Evolutionary conservation across 805 yeast species (phyloP).

Genomic region (Starmerella floris): DNA sequence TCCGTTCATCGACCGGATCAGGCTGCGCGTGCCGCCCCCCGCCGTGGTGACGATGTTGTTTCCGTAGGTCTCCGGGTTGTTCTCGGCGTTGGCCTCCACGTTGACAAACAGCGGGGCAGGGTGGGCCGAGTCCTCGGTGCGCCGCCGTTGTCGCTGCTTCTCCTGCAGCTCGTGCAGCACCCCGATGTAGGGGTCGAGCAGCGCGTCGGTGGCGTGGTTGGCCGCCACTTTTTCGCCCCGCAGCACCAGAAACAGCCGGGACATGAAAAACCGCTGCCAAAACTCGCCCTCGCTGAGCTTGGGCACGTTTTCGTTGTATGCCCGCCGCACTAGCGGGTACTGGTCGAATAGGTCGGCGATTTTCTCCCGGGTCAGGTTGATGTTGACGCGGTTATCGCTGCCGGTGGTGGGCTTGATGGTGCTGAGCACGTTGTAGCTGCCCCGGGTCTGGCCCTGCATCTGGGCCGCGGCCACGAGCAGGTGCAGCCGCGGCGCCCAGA

Average conservation of each 20-base stretch:
- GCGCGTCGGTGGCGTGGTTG: conserved; percentile 68
- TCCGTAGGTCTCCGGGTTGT: conserved; percentile 63
- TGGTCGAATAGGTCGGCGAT: conserved; percentile 82
- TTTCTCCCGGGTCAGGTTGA: conserved; percentile 79
- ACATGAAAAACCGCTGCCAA: conserved; percentile 91
- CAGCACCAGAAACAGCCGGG: conserved; percentile 71
- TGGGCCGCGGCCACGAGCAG: conserved; percentile 75
- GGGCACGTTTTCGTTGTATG: conserved; percentile 85
- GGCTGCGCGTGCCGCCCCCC: conserved; percentile 39
- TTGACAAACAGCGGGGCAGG: conserved; percentile 52
- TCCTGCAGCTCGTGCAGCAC: conserved; percentile 48
- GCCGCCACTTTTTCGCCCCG: conserved; percentile 75
- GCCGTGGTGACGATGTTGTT: conserved; percentile 54
- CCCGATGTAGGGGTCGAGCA: conserved; percentile 71
- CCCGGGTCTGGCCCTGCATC: conserved; percentile 68
- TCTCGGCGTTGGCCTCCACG: conserved; percentile 65
- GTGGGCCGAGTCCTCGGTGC: conserved; percentile 28
- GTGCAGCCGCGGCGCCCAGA: conserved; percentile 76
- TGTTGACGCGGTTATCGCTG: conserved; percentile 84
- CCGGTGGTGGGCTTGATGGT: conserved; percentile 91
- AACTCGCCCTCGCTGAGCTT: conserved; percentile 79
- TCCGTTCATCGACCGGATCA: conserved; percentile 79
- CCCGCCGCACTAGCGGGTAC: conserved; percentile 80
- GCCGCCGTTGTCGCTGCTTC: conserved; percentile 26
- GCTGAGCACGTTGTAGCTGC: conserved; percentile 86